Evolutionary conservation across 1,139 yeast species (phyloP).

Genomic region (Trichomonascaceae sp.): DNA sequence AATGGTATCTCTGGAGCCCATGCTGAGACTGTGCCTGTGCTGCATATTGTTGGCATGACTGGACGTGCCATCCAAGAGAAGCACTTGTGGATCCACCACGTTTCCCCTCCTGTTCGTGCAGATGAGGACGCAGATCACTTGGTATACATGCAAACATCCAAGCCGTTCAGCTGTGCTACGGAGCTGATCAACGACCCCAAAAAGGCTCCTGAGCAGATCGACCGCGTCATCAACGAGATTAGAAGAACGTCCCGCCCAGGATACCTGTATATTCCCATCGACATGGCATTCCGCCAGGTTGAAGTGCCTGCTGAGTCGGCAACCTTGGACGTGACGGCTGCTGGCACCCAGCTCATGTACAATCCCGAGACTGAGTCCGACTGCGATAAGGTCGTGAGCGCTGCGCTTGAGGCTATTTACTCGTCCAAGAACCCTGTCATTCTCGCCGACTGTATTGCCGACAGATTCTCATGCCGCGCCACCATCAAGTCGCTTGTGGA

Average conservation of each 20-base stretch:
- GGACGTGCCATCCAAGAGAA: conserved; percentile 33
- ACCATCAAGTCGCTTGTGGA: conserved; percentile 35
- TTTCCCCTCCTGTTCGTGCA: conserved; percentile 39
- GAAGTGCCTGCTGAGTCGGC: conserved; percentile 21
- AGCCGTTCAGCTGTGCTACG: conserved; percentile 43
- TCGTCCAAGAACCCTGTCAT: conserved; percentile 44
- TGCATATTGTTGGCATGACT: conserved; percentile 77
- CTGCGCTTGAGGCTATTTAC: conserved; percentile 39
- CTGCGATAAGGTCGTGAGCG: conserved; percentile 31
- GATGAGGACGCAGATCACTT: conserved; percentile 34
- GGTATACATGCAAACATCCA: conserved; percentile 49
- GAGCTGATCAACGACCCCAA: conserved; percentile 41
- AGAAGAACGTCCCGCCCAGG: conserved; percentile 60
- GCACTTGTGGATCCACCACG: conserved; percentile 44
- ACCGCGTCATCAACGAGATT: conserved; percentile 46
- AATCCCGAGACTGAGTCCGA: too few species aligned
- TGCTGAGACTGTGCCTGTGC: conserved; percentile 65
- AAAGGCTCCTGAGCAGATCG: conserved; percentile 45
- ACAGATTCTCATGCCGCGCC: conserved; percentile 37
- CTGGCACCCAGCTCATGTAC: too few species aligned
- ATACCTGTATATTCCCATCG: conserved; percentile 61
- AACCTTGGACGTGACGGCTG: conserved; percentile 21
- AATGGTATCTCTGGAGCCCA: conserved; percentile 77
- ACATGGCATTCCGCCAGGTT: conserved; percentile 42
- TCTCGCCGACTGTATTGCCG: conserved; percentile 51